Evolutionary conservation across 345 rosid species (phyloP).

Genomic region (Hibiscus mutabilis): DNA sequence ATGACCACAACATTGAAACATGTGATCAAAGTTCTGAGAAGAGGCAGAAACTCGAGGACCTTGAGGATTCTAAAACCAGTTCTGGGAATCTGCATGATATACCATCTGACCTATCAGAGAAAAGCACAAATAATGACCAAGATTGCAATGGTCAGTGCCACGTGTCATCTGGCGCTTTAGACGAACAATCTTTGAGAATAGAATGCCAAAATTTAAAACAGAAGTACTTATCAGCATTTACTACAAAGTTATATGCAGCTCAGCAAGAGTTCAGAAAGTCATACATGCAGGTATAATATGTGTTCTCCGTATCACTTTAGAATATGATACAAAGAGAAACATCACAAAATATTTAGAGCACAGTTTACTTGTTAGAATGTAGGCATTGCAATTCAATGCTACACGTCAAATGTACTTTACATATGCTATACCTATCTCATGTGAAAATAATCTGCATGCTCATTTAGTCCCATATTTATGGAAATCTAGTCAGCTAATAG

Average conservation of each 20-base stretch:
- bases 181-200: constrained; percentile 28
- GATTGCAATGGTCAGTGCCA: constrained; percentile 28
- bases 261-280: constrained; percentile 73
- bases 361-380: background rate
- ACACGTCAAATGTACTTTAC: background rate
- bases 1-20: constrained; percentile 27
- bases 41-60: constrained; percentile 35
- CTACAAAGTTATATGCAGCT: constrained; percentile 48
- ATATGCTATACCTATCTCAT: background rate
- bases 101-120: constrained; percentile 18
- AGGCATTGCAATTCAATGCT: background rate
- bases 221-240: constrained; percentile 71
- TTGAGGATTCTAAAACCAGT: constrained; percentile 24
- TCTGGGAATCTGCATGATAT: constrained; percentile 17
- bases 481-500: no score
- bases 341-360: background rate
- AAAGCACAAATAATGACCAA: constrained; percentile 23
- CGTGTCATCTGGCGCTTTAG: constrained; percentile 24
- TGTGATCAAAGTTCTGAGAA: constrained; percentile 34
- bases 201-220: constrained; percentile 56
- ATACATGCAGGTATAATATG: constrained; percentile 52
- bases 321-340: background rate
- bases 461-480: no score
- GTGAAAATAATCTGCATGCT: background rate
- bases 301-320: background rate